Evolutionary conservation across 352 stramenopile species (phyloP), one percentile per base, ranked within the genome.

Genomic region (Phytophthora rubi): DNA sequence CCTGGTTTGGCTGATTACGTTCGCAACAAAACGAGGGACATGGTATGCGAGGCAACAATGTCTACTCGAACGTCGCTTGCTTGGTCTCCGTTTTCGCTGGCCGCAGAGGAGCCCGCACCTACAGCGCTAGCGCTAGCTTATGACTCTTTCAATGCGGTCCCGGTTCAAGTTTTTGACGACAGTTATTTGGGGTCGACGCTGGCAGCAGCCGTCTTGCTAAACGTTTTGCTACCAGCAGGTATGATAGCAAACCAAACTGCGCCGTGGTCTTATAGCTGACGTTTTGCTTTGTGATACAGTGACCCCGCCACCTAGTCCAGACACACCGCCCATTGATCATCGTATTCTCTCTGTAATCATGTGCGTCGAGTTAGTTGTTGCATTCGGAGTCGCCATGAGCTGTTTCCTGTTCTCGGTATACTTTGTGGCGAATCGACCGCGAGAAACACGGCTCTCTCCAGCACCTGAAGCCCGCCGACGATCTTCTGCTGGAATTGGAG

Each of bases 351-450:
- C 88, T 10, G 76, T 93, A 35, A 92, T 96, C 71, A 96, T 96
- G 89, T 93, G 83, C 62, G 78, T 96, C 44, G 89, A 96, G 53
- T 72, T 96, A 21, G 79, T 95, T 15, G 89, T 96, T 37, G 89
- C 89, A 16, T 92, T 96, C 48, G 84, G 70, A 37, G 89, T 96
- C 10, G 89, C 89, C 15, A 76, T 96, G 51, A 81, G 85, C 10
- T 96, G 89, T 57, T 87, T 96, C 37, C 75, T 95, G 32, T 93
- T 96, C 63, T 96, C 89, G 1, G 86, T 96, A 9, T 96, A 96
- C 66, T 96, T 96, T 71, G 87, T 96, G 32, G 88, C 79, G 4
- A 96, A 94, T 73, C 89, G 89, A 6, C 89, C 89, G 15, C 85
- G 81, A 16, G 79, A 89, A 23, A 70, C 33, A 30, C 57, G 62